Base-by-base conservation (phyloP, 805 yeast genomes). In the Isabelozyma heimii region DNA sequence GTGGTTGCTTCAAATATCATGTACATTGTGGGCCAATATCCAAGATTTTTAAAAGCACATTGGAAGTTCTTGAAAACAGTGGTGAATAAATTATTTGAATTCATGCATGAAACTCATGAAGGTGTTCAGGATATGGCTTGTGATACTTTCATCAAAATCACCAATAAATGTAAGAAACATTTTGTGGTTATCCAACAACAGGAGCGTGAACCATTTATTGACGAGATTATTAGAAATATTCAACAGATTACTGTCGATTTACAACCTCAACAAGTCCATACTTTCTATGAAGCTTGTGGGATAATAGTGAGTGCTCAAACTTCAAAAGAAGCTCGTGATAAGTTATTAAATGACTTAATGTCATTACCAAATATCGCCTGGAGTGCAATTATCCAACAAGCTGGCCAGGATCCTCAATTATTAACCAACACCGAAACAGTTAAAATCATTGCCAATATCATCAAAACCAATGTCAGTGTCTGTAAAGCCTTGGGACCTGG, bases 121-220 rank as follows among this genome's bases (percentile, higher is more conserved):
- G 99, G 99, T 75, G 99, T 94, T 52, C 99, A 94, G 73, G 99
- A 94, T 70, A 94, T 94, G 99, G 99, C 99, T 8, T 94, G 99
- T 76, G 99, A 94, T 69, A 94, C 99, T 0, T 94, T 94, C 65
- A 92, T 92, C 65, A 94, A 94, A 69, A 94, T 94, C 67, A 89
- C 97, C 17, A 85, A 83, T 57, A 94, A 94, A 72, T 94, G 99
- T 79, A 91, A 91, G 70, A 84, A 91, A 56, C 97, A 92, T 69
- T 94, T 94, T 69, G 96, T 92, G 39, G 86, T 87, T 44, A 85
- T 82, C 57, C 97, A 92, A 70, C 80, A 83, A 16, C 86, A 85
- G 54, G 98, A 95, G 72, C 66, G 80, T 7, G 96, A 87, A 64
- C 97, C 98, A 15, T 92, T 92, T 61, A 88, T 94, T 56, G 89